Evolutionary conservation across 768 basidiomycete species (phyloP).

Genomic region (Russula sp.): DNA sequence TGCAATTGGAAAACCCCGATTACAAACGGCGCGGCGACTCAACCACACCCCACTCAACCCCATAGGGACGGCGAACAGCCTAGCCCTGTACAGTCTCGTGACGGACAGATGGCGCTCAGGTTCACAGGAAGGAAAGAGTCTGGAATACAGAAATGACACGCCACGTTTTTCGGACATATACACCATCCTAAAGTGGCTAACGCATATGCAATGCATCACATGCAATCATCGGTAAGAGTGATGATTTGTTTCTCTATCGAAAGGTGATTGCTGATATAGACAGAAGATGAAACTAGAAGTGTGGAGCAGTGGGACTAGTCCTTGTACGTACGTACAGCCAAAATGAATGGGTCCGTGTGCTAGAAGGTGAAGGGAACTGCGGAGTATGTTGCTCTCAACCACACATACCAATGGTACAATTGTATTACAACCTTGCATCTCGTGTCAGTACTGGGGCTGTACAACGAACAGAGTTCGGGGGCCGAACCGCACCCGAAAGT

Average conservation of each 20-base stretch:
- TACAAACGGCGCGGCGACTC: background rate
- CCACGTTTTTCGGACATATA: background rate
- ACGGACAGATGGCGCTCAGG: background rate
- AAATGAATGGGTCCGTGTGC: background rate
- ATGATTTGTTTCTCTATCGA: background rate
- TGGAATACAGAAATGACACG: background rate
- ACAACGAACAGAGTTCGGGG: background rate
- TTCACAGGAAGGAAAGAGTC: background rate
- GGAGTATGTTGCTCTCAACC: background rate
- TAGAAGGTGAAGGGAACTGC: background rate
- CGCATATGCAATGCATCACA: background rate
- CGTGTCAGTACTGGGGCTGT: background rate
- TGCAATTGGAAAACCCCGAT: background rate
- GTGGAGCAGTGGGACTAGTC: slow-evolving; percentile 2
- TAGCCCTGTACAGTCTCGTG: background rate
- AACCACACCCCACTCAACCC: background rate
- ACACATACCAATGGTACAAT: too few species aligned
- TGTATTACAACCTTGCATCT: background rate
- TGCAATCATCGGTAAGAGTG: background rate
- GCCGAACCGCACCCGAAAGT: background rate
- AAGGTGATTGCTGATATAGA: too few species aligned
- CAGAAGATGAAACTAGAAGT: background rate
- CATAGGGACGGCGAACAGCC: background rate
- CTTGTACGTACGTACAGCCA: slow-evolving; percentile 1
- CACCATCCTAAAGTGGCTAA: background rate